Evolutionary conservation across 2,329 filamentous ascomycete species (phyloP).

Genomic region (Penicillium hordei): DNA sequence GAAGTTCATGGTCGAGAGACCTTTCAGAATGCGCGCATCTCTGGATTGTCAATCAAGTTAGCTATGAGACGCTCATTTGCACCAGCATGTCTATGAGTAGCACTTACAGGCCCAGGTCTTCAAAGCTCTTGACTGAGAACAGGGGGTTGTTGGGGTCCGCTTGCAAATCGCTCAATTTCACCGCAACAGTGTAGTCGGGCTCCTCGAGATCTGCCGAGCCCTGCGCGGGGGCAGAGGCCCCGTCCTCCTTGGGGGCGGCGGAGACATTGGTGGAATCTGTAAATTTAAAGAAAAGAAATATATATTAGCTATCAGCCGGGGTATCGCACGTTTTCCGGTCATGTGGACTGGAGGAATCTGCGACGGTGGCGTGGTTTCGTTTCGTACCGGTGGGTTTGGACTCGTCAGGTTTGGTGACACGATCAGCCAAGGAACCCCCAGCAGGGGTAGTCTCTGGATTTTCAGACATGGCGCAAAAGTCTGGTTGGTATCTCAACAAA

Average conservation of each 20-base stretch:
- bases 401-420: slow-evolving; percentile 47
- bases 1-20: slow-evolving; percentile 79
- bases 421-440: slow-evolving; percentile 49
- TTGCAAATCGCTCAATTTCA: slow-evolving; percentile 88
- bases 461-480: slow-evolving; percentile 39
- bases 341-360: slow-evolving; percentile 10
- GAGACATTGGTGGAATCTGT: slow-evolving; percentile 18
- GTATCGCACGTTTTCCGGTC: slow-evolving; percentile 8
- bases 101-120: slow-evolving; percentile 79
- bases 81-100: not conserved
- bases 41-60: slow-evolving; percentile 31
- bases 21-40: slow-evolving; percentile 67
- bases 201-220: slow-evolving; percentile 61
- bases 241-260: slow-evolving; percentile 35
- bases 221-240: slow-evolving; percentile 36
- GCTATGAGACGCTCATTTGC: not conserved
- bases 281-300: not conserved
- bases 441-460: slow-evolving; percentile 26
- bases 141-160: slow-evolving; percentile 82
- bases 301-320: slow-evolving; percentile 24
- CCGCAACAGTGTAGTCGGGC: slow-evolving; percentile 82
- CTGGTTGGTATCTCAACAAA: not conserved
- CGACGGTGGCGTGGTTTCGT: slow-evolving; percentile 12
- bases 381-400: slow-evolving; percentile 33
- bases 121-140: slow-evolving; percentile 78